Base-by-base conservation (phyloP, 192 early-diverging fungal species). In the Podila verticillata region DNA sequence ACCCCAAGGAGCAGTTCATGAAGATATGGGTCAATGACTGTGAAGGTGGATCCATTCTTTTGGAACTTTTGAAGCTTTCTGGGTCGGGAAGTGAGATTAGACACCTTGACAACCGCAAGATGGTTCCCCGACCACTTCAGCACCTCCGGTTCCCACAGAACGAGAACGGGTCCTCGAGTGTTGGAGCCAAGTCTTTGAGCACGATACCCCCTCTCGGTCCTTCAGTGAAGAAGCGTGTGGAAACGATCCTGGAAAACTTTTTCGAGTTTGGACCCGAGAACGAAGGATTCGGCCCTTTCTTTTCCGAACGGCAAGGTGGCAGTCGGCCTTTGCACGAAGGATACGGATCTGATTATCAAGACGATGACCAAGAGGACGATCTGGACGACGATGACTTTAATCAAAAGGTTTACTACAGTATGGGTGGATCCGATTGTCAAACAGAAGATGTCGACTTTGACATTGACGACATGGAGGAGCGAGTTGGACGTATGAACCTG, bases 231-330 rank as follows among this genome's bases (percentile, higher is more conserved):
- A 80, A 80, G 56, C 29, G 77, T 6, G 77, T 80, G 5, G 77
- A 80, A 61, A 80, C 77, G 24, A 80, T 80, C 44, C 49, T 80
- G 47, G 77, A 80, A 0, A 80, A 80, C 61, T 80, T 80, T 68
- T 80, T 80, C 56, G 77, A 80, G 57, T 80, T 80, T 80, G 77
- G 77, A 49, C 65, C 70, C 2, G 77, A 80, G 61, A 80, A 80
- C 32, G 77, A 80, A 10, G 77, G 77, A 36, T 80, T 80, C 48
- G 77, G 77, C 17, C 77, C 77, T 7, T 80, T 80, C 57, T 80
- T 80, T 47, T 51, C 59, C 4, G 77, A 80, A 61, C 44, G 77
- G 22, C 68, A 70, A 19, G 57, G 58, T 0, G 58, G 67, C 30
- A 22, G 39, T 20, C 49, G 39, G 7, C 22, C 44, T 2, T 48